Evolutionary conservation across 179 eudicot genomes (phyloP).

Genomic region (Camellia oleifera): DNA sequence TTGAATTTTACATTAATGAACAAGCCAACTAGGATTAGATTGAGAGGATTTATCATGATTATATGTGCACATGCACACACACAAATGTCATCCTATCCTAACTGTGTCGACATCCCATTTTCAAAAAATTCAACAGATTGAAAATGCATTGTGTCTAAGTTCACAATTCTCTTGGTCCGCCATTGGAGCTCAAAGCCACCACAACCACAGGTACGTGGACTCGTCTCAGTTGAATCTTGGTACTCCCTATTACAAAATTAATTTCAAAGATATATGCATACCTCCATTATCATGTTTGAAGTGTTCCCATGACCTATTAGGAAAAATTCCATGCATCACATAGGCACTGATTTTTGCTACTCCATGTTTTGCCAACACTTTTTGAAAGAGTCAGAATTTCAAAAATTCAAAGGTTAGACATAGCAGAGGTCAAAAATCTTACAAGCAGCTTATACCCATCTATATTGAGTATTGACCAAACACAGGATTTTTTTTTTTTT

Average conservation of each 20-base stretch:
- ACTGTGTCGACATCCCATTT: no score
- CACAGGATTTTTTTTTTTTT: no score
- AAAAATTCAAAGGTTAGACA: neutral
- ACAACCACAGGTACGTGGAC: no score
- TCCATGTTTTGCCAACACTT: constrained; percentile 94
- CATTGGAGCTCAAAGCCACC: no score
- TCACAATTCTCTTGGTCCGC: no score
- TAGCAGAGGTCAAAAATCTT: neutral
- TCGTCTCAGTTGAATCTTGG: neutral
- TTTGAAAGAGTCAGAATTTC: constrained; percentile 32
- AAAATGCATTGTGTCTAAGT: no score
- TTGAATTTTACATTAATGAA: no score
- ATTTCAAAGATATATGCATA: constrained; percentile 17
- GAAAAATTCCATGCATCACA: constrained; percentile 95
- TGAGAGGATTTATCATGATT: no score
- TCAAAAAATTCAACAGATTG: no score
- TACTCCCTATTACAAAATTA: neutral
- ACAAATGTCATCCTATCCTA: no score
- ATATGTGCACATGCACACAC: no score
- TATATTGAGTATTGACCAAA: neutral
- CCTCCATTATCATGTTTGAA: constrained; percentile 74
- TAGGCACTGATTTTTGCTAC: constrained; percentile 89
- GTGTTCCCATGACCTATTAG: constrained; percentile 83
- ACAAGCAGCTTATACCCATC: neutral
- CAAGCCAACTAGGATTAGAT: no score